phyloP scores from a whole-genome alignment of 768 basidiomycete genomes.

The Kwoniella bestiolae region DNA sequence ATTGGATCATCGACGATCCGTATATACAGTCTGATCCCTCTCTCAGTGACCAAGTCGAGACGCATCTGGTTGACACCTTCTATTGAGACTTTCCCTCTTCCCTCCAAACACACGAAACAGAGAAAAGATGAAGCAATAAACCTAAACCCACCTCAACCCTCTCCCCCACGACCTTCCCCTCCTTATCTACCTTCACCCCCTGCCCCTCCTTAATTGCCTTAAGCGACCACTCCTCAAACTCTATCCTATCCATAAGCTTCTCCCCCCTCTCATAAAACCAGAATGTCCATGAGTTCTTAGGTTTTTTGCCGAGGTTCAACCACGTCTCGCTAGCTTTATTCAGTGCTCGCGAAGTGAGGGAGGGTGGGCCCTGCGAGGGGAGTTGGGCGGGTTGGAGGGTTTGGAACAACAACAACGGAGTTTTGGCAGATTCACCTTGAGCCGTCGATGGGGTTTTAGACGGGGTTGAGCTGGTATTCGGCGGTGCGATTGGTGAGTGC shows the following conservation, averaged over 20 bases:
- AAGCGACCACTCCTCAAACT: conserved; percentile 58
- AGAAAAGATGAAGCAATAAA: background rate
- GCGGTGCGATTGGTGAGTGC: background rate
- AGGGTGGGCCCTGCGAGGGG: conserved; percentile 6
- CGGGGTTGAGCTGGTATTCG: conserved; percentile 6
- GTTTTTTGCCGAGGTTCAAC: conserved; percentile 49
- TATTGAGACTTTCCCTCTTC: background rate
- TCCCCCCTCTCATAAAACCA: conserved; percentile 55
- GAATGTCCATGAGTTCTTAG: conserved; percentile 48
- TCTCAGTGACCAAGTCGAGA: too few species aligned
- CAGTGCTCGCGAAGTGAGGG: conserved; percentile 25
- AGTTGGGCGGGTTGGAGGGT: conserved; percentile 33
- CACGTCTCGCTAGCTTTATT: conserved; percentile 46
- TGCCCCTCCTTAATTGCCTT: conserved; percentile 52
- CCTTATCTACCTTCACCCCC: conserved; percentile 44
- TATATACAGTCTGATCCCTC: too few species aligned
- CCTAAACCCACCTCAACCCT: conserved; percentile 46
- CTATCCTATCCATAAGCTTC: conserved; percentile 58
- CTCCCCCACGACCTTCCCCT: conserved; percentile 31
- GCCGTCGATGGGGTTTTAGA: too few species aligned
- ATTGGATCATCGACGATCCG: too few species aligned
- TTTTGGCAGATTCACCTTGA: conserved; percentile 9
- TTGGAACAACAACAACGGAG: conserved; percentile 40
- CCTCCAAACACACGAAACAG: background rate
- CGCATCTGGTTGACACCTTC: background rate